Base-by-base conservation (phyloP, 352 stramenopile genomes). In the Pythium guiyangense region DNA sequence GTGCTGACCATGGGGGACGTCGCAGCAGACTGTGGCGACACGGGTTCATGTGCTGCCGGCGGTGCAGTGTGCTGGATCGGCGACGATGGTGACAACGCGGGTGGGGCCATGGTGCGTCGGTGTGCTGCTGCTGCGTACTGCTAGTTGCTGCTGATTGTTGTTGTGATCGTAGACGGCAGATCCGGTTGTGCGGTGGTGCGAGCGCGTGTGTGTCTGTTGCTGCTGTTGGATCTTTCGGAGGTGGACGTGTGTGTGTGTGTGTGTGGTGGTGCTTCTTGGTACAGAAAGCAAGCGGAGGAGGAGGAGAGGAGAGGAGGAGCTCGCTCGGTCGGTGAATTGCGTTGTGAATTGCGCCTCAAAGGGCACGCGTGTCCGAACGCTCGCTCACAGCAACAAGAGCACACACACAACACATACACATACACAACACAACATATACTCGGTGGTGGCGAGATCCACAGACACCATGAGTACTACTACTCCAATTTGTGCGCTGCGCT, bases 161-260 rank as follows among this genome's bases (percentile, higher is more conserved):
- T 12, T 52, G 15, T 44, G 49, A 22, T 59, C 42, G n/a, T 45
- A 34, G 22, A 27, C 29, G 53, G 42, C 49, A 43, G 53, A 59
- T 59, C 31, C 44, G 29, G 40, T 59, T 46, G 53, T 52, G 53
- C 26, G 35, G 35, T 12, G 39, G 17, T 10, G 39, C 17, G 39
- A n/a, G n/a, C n/a, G n/a, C n/a, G n/a, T n/a, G n/a, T n/a, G n/a
- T n/a, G n/a, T n/a, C 1, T 20, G 17, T 18, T 45, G 39, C 12
- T 45, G 39, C 39, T 15, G 39, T 45, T 45, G 39, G 39, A 45
- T 45, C 39, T 45, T 45, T 45, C n/a, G n/a, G n/a, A n/a, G n/a
- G n/a, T 39, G 9, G 34, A 12, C 34, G 14, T 8, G 34, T 15
- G 39, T 45, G 39, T 6, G 39, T 45, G 39, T 45, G 10, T 6